phyloP scores from a whole-genome alignment of 2,329 filamentous ascomycete genomes.

The Falciphora oryzae region DNA sequence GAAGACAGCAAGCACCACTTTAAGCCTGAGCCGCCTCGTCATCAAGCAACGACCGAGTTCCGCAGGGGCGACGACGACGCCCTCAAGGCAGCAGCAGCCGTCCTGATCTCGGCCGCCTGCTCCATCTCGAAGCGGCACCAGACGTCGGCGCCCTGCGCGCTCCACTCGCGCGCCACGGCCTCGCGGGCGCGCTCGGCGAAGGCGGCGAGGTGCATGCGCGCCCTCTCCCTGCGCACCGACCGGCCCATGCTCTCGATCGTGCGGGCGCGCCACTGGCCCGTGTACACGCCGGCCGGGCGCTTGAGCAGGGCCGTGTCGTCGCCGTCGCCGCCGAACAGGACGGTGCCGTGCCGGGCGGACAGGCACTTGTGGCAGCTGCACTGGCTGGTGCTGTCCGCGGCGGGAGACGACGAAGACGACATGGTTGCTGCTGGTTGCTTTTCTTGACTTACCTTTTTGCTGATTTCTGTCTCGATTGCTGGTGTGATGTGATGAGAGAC shows the following conservation, averaged over 20 bases:
- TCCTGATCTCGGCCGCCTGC: neutral
- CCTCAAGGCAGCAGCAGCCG: neutral
- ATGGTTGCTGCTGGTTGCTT: neutral
- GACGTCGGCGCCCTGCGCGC: neutral
- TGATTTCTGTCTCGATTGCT: too few relatives aligned
- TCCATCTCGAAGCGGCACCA: too few relatives aligned
- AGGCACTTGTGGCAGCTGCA: neutral
- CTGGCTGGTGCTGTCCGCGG: too few relatives aligned
- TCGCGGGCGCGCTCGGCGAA: neutral
- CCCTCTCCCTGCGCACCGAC: neutral
- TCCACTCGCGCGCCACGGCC: neutral
- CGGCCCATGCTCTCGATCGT: neutral
- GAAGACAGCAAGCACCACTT: too few relatives aligned
- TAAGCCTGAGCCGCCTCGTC: too few relatives aligned
- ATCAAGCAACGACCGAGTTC: neutral
- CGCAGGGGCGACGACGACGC: neutral
- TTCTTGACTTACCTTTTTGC: neutral
- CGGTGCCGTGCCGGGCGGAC: neutral
- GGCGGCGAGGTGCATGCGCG: neutral
- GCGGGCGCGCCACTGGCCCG: neutral
- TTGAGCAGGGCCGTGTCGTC: neutral
- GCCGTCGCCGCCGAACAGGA: neutral
- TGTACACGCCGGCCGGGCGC: constrained; percentile 4
- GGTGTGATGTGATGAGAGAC: too few relatives aligned
- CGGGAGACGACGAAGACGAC: neutral